phyloP scores from a whole-genome alignment of 176 grass and related monocot genomes.

The Eleusine coracana region DNA sequence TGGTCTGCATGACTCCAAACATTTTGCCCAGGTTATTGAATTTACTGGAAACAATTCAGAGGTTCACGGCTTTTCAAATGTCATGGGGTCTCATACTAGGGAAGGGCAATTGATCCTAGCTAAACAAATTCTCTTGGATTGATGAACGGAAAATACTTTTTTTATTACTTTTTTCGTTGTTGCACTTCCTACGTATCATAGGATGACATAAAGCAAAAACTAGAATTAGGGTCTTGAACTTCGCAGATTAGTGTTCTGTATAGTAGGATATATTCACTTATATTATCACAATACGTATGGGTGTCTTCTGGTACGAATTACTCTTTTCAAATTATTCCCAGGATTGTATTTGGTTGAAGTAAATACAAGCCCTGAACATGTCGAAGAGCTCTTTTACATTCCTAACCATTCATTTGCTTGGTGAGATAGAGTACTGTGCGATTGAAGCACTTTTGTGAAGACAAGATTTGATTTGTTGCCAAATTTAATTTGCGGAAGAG shows the following conservation, averaged over 20 bases:
- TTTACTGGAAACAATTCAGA: neutral
- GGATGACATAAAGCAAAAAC: neutral
- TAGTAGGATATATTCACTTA: constrained; percentile 11
- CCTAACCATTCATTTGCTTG: constrained; percentile 58
- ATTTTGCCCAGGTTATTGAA: neutral
- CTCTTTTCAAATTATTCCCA: constrained; percentile 66
- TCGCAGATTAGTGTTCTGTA: neutral
- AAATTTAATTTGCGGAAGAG: constrained; percentile 58
- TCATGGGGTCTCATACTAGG: neutral
- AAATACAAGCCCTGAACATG: constrained; percentile 77
- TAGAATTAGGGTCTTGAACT: neutral
- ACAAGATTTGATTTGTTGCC: constrained; percentile 50
- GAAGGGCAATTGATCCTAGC: neutral
- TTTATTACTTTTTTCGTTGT: neutral
- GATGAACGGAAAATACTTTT: neutral
- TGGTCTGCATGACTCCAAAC: constrained; percentile 3
- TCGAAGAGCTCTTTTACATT: constrained; percentile 50
- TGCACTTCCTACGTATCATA: neutral
- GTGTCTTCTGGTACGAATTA: constrained; percentile 45
- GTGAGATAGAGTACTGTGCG: constrained; percentile 56
- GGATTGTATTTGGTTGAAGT: constrained; percentile 75
- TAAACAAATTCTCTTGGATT: neutral
- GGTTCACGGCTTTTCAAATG: neutral
- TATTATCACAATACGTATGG: neutral
- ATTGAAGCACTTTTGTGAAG: constrained; percentile 58